phyloP scores from a whole-genome alignment of 208 protist species.

The Phytomonas francai region DNA sequence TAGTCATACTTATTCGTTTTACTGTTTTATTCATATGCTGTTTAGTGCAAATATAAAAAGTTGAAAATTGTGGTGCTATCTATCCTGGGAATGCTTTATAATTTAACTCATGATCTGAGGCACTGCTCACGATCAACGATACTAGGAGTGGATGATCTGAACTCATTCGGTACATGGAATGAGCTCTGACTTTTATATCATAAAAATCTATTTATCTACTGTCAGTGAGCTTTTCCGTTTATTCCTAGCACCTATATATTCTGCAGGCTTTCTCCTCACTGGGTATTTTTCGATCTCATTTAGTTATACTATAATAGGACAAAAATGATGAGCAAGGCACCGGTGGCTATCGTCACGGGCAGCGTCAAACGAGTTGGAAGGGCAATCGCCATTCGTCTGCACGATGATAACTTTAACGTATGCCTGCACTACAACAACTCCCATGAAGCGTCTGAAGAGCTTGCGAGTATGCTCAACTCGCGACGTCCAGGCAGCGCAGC shows the following conservation, averaged over 20 bases:
- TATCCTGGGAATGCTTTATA: background rate
- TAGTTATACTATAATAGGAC: background rate
- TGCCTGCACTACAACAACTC: conserved; percentile 55
- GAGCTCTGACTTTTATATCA: background rate
- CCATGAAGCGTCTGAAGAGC: conserved; percentile 17
- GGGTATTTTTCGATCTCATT: background rate
- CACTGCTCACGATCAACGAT: background rate
- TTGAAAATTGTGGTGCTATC: background rate
- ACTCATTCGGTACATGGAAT: background rate
- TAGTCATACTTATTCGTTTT: background rate
- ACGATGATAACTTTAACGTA: conserved; percentile 40
- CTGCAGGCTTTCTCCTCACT: background rate
- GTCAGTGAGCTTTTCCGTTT: background rate
- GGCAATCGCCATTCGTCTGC: conserved; percentile 31
- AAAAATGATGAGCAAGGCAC: conserved; percentile 11
- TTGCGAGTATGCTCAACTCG: conserved; percentile 44
- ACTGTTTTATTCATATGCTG: background rate
- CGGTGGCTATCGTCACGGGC: conserved; percentile 58
- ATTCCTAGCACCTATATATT: background rate
- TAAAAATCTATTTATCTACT: background rate
- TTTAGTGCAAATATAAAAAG: background rate
- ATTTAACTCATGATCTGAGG: background rate
- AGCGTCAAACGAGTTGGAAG: conserved; percentile 44
- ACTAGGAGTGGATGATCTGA: background rate
- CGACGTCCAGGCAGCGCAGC: conserved; percentile 31